Evolutionary conservation across 2,329 filamentous ascomycete genomes (phyloP).

Genomic region (Aspergillus cejpii): DNA sequence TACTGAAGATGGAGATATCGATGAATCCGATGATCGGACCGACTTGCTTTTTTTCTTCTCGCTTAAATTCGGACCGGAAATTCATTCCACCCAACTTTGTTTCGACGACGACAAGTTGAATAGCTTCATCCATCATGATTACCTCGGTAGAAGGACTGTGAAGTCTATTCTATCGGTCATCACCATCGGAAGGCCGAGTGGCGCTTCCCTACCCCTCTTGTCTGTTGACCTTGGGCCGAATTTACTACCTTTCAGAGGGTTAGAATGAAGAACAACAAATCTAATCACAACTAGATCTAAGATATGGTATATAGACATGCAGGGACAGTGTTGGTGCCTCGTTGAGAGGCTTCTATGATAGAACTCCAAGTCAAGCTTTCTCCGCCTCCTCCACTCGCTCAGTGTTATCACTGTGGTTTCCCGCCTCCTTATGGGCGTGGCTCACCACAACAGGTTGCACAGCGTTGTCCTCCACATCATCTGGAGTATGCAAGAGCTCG

Average conservation of each 20-base stretch:
- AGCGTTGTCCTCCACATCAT: slow-evolving; percentile 40
- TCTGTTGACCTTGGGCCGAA: no score
- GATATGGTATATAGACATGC: neutral
- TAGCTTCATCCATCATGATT: neutral
- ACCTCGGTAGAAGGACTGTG: no score
- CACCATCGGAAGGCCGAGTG: no score
- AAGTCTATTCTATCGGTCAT: no score
- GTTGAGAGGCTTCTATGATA: neutral
- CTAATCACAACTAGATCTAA: neutral
- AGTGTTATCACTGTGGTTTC: slow-evolving; percentile 14
- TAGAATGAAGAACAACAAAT: neutral
- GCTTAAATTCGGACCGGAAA: neutral
- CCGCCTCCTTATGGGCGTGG: slow-evolving; percentile 14
- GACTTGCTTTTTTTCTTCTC: neutral
- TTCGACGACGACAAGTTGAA: neutral
- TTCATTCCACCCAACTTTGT: neutral
- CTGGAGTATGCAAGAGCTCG: slow-evolving; percentile 50
- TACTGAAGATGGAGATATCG: no score
- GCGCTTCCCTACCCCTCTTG: no score
- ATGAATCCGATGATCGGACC: neutral
- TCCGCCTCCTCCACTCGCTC: slow-evolving; percentile 7
- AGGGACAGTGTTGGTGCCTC: neutral
- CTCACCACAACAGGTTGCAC: slow-evolving; percentile 27
- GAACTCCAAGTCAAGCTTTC: neutral
- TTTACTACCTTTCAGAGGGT: no score